phyloP scores from a whole-genome alignment of 192 early-diverging fungal genomes.

The Coemansia sp. region DNA sequence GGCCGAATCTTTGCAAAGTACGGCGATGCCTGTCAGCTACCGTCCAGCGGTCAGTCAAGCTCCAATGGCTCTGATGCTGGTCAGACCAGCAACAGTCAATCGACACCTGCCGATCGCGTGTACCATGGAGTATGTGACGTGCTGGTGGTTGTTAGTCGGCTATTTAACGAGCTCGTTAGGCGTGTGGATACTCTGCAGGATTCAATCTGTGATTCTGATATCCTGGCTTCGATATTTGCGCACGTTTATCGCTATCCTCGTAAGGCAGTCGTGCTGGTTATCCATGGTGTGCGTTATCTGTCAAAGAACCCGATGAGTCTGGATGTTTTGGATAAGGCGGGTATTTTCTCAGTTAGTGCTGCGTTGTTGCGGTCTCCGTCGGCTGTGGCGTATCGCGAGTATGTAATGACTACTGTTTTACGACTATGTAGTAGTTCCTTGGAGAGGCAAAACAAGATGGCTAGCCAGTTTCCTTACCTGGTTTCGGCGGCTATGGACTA shows the following conservation, averaged over 20 bases:
- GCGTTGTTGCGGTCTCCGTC: constrained; percentile 29
- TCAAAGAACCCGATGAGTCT: constrained; percentile 50
- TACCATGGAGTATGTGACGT: constrained; percentile 46
- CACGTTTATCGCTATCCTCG: constrained; percentile 38
- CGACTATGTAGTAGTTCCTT: constrained; percentile 44
- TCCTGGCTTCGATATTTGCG: constrained; percentile 29
- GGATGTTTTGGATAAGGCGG: constrained; percentile 44
- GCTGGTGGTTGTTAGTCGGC: constrained; percentile 36
- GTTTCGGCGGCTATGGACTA: constrained; percentile 45
- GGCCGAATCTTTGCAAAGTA: constrained; percentile 30
- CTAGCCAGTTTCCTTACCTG: constrained; percentile 27
- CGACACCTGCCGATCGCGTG: constrained; percentile 27
- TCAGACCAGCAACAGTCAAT: constrained; percentile 13
- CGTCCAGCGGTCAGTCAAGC: constrained; percentile 20
- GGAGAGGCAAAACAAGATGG: constrained; percentile 40
- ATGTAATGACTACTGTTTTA: constrained; percentile 47
- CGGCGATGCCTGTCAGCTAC: constrained; percentile 42
- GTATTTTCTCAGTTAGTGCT: constrained; percentile 38
- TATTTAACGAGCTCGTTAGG: constrained; percentile 44
- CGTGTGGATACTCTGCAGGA: constrained; percentile 39
- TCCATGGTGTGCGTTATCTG: constrained; percentile 44
- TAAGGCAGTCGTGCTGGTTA: constrained; percentile 39
- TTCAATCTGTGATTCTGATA: constrained; percentile 40
- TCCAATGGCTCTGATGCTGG: constrained; percentile 25
- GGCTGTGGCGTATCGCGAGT: constrained; percentile 41